Conservation (phyloP, 768 basidiomycete genomes). For the Trametes villosa region DNA sequence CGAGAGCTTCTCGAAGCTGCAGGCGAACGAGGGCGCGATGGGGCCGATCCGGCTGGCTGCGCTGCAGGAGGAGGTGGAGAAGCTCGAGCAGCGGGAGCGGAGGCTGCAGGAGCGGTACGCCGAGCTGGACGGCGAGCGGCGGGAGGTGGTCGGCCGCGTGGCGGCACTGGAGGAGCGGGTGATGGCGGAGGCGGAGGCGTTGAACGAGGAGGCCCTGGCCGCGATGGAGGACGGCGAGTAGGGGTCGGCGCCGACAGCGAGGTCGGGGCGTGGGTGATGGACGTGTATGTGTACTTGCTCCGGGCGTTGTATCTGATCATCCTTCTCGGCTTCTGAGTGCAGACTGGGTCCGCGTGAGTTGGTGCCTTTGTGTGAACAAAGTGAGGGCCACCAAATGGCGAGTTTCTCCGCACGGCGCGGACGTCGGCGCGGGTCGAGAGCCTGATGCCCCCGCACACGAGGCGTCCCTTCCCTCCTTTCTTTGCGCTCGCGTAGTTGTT, state of each 20-base stretch:
- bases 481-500: no score
- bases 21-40: constrained; percentile 69
- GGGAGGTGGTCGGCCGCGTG: constrained; percentile 62
- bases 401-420: constrained; percentile 12
- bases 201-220: constrained; percentile 77
- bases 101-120: constrained; percentile 81
- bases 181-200: constrained; percentile 81
- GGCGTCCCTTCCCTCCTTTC: constrained; percentile 6
- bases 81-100: constrained; percentile 75
- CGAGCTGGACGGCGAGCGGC: constrained; percentile 76
- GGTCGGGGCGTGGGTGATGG: constrained; percentile 1
- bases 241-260: constrained; percentile 8
- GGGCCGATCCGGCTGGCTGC: constrained; percentile 78
- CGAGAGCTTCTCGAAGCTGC: constrained; percentile 79
- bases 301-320: constrained; percentile 4
- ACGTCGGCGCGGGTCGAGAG: constrained; percentile 14
- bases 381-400: neutral
- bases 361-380: constrained; percentile 12
- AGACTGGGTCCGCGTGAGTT: constrained; percentile 2
- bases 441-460: constrained; percentile 20
- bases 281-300: constrained; percentile 8
- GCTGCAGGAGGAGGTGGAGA: constrained; percentile 88
- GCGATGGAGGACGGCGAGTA: constrained; percentile 50
- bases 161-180: constrained; percentile 79
- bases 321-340: neutral